Evolutionary conservation across 768 basidiomycete genomes (phyloP), one percentile per base, ranked within the genome.

Genomic region (Hysterangium stoloniferum): DNA sequence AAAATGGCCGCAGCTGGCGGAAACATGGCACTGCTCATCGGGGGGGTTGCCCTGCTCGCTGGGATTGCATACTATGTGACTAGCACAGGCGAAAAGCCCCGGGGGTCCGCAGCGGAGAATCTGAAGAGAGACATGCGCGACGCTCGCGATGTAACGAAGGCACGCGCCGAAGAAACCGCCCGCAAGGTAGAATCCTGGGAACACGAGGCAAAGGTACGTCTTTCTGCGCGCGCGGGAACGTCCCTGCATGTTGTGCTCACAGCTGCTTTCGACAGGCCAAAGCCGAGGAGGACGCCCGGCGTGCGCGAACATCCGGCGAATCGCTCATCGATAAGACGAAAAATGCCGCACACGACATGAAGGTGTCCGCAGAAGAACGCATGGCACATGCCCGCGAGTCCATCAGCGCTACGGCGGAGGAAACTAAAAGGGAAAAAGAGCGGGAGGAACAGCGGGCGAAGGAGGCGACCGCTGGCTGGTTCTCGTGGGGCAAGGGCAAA

Each of bases 11-110:
- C 40, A 1, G 38, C 24, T 7, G 40, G 49, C 6, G 49, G 49
- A 9, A 51, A 51, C 38, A 43, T 40, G 5, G 40, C 40, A 4
- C 41, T 51, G n/a, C 49, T 51, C 24, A 32, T 42, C 32, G 49
- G 49, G 13, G 49, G 49, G 12, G 49, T 51, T 25, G 37, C 49
- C 13, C 12, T 43, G 5, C 37, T 51, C 20, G 49, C 24, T 28
- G 49, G 8, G 3, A 51, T 51, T 28, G 49, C 17, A 20, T 51
- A 43, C 20, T 51, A 51, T 19, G 43, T 51, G 49, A 42, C 49
- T 12, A 22, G 49, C 29, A 38, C 12, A 13, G 28, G 28, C 29
- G 28, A 24, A 15, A 29, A 41, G 28, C 35, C 34, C 15, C 11
- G 33, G 33, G 11, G 11, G 17, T 37, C 48, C 4, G 22, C 48